Evolutionary conservation across 306 rosid species (phyloP), one percentile per base, ranked within the genome.

Genomic region (Dalbergia cochinchinensis): DNA sequence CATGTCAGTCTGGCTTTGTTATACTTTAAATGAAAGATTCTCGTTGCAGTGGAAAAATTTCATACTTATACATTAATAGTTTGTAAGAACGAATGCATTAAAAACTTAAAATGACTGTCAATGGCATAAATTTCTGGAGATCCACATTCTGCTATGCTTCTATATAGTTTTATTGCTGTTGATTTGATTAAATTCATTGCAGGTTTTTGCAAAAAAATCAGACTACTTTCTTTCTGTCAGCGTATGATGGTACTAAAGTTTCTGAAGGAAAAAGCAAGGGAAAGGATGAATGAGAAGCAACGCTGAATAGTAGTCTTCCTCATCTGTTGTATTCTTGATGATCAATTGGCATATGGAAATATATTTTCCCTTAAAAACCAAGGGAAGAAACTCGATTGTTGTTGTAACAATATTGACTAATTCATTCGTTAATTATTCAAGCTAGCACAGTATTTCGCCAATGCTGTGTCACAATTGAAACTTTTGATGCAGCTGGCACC

Each of bases 181-280:
- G 75, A 26, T 77, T 72, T 80, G 61, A 50, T 77, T 42, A 34
- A 51, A 33, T 58, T 57, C 41, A 22, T 69, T 73, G 90, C 90
- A 95, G 99, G 86, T 95, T 88, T 88, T 72, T 95, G 89, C 97
- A 89, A 92, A 93, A 90, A 81, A 89, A 90, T 85, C 98, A 93
- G 77, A 82, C 87, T 74, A 50, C 85, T 8, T 85, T 89, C 90
- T 95, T 91, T 74, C 89, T 91, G 61, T 86, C 96, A 13, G 89
- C 92, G 33, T 90, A 95, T 76, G 97, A 88, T 51, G 86, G 78
- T 77, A 5, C 83, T 16, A 87, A 92, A 87, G 85, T 82, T 45
- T 78, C 80, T 6, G 94, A 87, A 73, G 95, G 89, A 80, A 88
- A 88, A 87, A 90, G 92, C 78, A 91, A 88, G 81, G 92, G 92